These are phyloP conservation scores for Chaetomium sp. DNA, from an alignment of 2,329 filamentous ascomycete species.

Conservation along the genomic window DNA sequence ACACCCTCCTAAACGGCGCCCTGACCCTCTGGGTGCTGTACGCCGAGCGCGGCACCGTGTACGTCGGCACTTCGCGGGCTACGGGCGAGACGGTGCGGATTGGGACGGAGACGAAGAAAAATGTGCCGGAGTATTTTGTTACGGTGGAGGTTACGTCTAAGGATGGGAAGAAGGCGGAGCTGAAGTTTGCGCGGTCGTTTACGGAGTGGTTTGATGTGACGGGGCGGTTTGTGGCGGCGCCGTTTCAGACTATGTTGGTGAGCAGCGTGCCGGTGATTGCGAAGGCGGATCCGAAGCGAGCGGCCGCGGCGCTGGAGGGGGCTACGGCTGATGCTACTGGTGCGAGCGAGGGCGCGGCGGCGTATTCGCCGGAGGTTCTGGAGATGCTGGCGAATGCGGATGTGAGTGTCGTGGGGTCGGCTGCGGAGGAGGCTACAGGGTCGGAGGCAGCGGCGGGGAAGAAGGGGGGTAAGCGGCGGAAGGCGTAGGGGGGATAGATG, in stretches of 20 bases:
- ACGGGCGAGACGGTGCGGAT: slow-evolving; percentile 64
- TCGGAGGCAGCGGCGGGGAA: slow-evolving; percentile 29
- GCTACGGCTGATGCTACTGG: slow-evolving; percentile 15
- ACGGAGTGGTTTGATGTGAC: slow-evolving; percentile 68
- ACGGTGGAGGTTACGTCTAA: slow-evolving; percentile 49
- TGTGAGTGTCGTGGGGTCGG: slow-evolving; percentile 17
- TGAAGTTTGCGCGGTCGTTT: slow-evolving; percentile 59
- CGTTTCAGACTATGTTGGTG: slow-evolving; percentile 74
- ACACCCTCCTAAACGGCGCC: slow-evolving; percentile 69
- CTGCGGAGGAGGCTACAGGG: slow-evolving; percentile 24
- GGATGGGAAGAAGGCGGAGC: slow-evolving; percentile 34
- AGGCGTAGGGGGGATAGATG: slow-evolving; percentile 30
- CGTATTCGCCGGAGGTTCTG: slow-evolving; percentile 40
- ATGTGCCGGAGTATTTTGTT: slow-evolving; percentile 72
- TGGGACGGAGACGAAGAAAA: slow-evolving; percentile 66
- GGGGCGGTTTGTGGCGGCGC: slow-evolving; percentile 65
- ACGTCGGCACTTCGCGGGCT: slow-evolving; percentile 54
- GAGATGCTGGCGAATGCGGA: slow-evolving; percentile 35
- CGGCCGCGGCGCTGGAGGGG: slow-evolving; percentile 33
- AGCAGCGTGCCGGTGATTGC: slow-evolving; percentile 61
- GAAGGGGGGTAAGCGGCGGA: slow-evolving; percentile 42
- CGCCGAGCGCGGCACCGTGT: slow-evolving; percentile 76
- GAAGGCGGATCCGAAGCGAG: slow-evolving; percentile 55
- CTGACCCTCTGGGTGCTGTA: slow-evolving; percentile 80
- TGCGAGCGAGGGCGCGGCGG: slow-evolving; percentile 23